Evolutionary conservation across 345 rosid species (phyloP).

Genomic region (Euclidium syriacum): DNA sequence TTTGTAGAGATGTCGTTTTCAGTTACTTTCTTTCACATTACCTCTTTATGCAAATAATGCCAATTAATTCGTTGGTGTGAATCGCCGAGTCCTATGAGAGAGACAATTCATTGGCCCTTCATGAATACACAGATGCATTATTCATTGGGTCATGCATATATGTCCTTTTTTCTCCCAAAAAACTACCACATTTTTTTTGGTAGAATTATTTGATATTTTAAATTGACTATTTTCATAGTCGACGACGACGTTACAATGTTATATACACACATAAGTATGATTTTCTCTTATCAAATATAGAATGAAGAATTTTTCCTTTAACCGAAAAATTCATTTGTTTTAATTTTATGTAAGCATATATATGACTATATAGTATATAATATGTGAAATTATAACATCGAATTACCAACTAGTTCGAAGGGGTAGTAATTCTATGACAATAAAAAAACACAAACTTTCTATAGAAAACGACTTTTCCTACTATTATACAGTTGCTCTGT

Average conservation of each 20-base stretch:
- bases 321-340: background rate
- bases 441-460: constrained; percentile 5
- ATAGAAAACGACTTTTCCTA: constrained; percentile 22
- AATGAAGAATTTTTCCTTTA: background rate
- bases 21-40: constrained; percentile 17
- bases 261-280: too few species aligned
- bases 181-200: background rate
- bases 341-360: background rate
- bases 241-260: too few species aligned
- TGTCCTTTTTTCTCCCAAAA: background rate
- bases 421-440: background rate
- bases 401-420: background rate
- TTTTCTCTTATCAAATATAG: too few species aligned
- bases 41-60: background rate
- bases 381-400: background rate
- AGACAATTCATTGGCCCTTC: constrained; percentile 27
- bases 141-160: too few species aligned
- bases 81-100: constrained; percentile 31
- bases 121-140: constrained; percentile 18
- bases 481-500: background rate
- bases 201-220: background rate
- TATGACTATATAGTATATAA: background rate
- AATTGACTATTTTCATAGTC: background rate
- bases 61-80: constrained; percentile 14
- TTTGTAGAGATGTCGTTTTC: constrained; percentile 13